A percentile compares a stretch with the other conserved stretches of the same genome.
Evolutionary conservation across 2,329 filamentous ascomycete genomes (phyloP).

Genomic region (Ascochyta lentis): DNA sequence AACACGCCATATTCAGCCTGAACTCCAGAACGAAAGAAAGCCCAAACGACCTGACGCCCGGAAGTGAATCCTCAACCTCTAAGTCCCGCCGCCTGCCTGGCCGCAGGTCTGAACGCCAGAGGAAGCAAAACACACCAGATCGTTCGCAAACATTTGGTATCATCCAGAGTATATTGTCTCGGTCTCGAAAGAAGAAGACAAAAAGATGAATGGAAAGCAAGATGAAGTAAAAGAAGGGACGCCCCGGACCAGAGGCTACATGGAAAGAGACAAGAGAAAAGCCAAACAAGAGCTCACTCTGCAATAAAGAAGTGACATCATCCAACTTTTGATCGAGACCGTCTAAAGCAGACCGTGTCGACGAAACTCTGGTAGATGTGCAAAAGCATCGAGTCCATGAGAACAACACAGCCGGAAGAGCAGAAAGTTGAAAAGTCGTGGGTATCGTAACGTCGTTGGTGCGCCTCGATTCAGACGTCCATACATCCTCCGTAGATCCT

Average conservation of each 20-base stretch:
- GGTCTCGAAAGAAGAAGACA: constrained; percentile 17
- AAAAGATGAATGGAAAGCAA: constrained; percentile 19
- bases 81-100: constrained; percentile 23
- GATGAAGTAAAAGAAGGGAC: constrained; percentile 14
- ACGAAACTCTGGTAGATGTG: constrained; percentile 37
- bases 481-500: constrained; percentile 27
- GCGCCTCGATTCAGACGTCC: constrained; percentile 19
- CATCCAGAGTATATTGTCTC: constrained; percentile 30
- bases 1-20: constrained; percentile 1
- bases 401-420: constrained; percentile 33
- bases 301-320: constrained; percentile 12
- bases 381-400: constrained; percentile 35
- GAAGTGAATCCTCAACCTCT: constrained; percentile 24
- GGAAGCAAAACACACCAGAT: constrained; percentile 30
- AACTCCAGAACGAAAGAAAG: constrained; percentile 6
- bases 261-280: constrained; percentile 5
- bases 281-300: not conserved
- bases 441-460: constrained; percentile 46
- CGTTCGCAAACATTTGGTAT: constrained; percentile 39
- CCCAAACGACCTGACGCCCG: constrained; percentile 20
- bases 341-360: constrained; percentile 21
- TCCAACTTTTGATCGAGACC: constrained; percentile 30
- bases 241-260: constrained; percentile 8
- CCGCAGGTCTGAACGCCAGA: constrained; percentile 33
- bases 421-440: constrained; percentile 37